Evolutionary conservation across 2,329 filamentous ascomycete genomes (phyloP).

Genomic region (Paraphoma chrysanthemicola): DNA sequence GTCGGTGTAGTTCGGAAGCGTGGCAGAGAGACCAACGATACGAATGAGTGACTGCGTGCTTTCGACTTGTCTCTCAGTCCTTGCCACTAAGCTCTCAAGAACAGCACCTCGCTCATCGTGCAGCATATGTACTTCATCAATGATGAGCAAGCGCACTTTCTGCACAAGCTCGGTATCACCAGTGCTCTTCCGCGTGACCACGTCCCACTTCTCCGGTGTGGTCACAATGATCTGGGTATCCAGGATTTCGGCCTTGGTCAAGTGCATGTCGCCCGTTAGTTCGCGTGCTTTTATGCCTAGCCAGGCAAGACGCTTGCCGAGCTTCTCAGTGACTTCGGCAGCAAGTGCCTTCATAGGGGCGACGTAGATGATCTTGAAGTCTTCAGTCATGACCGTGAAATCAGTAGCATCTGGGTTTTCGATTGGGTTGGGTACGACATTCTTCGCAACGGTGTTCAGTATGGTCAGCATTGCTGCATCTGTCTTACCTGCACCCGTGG

Average conservation of each 20-base stretch:
- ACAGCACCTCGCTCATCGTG: slow-evolving; percentile 97
- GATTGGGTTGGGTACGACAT: slow-evolving; percentile 79
- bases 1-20: slow-evolving; percentile 93
- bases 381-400: slow-evolving; percentile 81
- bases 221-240: slow-evolving; percentile 98
- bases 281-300: slow-evolving; percentile 90
- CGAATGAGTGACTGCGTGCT: slow-evolving; percentile 97
- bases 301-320: slow-evolving; percentile 91
- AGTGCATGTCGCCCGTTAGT: slow-evolving; percentile 97
- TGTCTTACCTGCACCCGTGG: slow-evolving; percentile 97
- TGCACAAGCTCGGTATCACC: slow-evolving; percentile 97
- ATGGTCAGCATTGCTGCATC: slow-evolving; percentile 98
- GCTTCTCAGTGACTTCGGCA: slow-evolving; percentile 93
- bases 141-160: slow-evolving; percentile 93
- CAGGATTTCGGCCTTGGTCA: slow-evolving; percentile 95
- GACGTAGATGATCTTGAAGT: slow-evolving; percentile 98
- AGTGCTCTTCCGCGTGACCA: slow-evolving; percentile 94
- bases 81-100: slow-evolving; percentile 91
- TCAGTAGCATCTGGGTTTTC: slow-evolving; percentile 76
- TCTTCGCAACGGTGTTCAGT: slow-evolving; percentile 86
- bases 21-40: slow-evolving; percentile 93
- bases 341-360: slow-evolving; percentile 99
- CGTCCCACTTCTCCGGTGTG: slow-evolving; percentile 99
- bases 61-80: slow-evolving; percentile 95
- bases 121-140: slow-evolving; percentile 99